phyloP scores from a whole-genome alignment of 2,329 filamentous ascomycete species.

The Fusarium humuli region DNA sequence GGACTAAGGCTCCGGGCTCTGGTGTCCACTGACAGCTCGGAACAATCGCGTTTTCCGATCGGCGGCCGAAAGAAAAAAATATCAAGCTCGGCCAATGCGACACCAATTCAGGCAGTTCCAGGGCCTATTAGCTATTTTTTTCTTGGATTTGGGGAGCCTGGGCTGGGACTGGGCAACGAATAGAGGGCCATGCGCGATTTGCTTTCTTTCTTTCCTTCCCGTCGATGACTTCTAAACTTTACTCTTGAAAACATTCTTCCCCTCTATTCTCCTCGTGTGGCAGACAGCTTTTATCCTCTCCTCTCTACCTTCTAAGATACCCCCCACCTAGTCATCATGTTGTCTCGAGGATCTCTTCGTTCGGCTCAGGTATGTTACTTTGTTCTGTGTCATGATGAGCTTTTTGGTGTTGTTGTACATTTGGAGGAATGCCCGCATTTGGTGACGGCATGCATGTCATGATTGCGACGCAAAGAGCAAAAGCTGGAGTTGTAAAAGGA shows the following conservation, averaged over 20 bases:
- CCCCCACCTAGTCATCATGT: constrained; percentile 57
- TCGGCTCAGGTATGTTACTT: constrained; percentile 65
- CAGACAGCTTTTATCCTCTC: constrained; percentile 29
- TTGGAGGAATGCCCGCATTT: neutral
- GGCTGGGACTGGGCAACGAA: constrained; percentile 20
- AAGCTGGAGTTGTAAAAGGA: constrained; percentile 1
- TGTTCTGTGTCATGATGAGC: constrained; percentile 19
- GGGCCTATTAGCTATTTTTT: constrained; percentile 4
- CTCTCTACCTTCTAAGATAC: constrained; percentile 29
- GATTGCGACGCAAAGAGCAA: constrained; percentile 15
- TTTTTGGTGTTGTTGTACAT: neutral
- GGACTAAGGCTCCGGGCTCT: constrained; percentile 6
- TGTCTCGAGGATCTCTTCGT: constrained; percentile 68
- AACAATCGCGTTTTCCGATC: constrained; percentile 43
- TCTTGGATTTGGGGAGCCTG: constrained; percentile 2
- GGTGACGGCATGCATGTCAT: constrained; percentile 33
- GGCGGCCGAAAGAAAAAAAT: constrained; percentile 42
- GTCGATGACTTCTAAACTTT: constrained; percentile 27
- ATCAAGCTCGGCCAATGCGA: constrained; percentile 40
- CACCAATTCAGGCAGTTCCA: constrained; percentile 30
- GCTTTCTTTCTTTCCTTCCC: constrained; percentile 19
- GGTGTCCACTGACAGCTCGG: constrained; percentile 37
- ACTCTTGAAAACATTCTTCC: constrained; percentile 15
- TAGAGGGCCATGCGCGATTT: constrained; percentile 44
- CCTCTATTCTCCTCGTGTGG: constrained; percentile 22